Evolutionary conservation across 331 rosid species (phyloP).

Genomic region (Dryas integrifolia): DNA sequence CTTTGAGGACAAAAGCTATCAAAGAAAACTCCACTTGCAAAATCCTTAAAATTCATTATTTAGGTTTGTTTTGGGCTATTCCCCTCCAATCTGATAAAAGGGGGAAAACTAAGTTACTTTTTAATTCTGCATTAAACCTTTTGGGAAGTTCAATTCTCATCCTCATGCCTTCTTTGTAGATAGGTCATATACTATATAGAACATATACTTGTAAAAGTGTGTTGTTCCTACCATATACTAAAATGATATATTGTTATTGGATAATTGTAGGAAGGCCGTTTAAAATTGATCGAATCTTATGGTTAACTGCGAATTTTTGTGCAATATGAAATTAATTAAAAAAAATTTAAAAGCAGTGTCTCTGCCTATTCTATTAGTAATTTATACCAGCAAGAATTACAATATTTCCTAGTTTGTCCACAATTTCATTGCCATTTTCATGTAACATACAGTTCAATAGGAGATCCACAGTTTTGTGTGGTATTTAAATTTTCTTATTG

Average conservation of each 20-base stretch:
- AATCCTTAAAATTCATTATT: not conserved
- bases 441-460: slow-evolving; percentile 6
- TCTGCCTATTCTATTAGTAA: not conserved
- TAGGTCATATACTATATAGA: not conserved
- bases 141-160: not conserved
- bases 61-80: not conserved
- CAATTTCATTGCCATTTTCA: not conserved
- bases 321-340: not conserved
- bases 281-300: not conserved
- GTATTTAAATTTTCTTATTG: slow-evolving; percentile 23
- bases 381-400: not conserved
- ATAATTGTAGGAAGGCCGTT: no score
- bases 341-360: not conserved
- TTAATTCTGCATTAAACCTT: not conserved
- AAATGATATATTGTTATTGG: not conserved
- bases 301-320: not conserved
- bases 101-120: not conserved
- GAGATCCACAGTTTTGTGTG: slow-evolving; percentile 11
- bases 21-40: not conserved
- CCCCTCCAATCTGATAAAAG: not conserved
- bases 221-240: not conserved
- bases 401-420: not conserved
- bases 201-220: not conserved
- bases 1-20: not conserved
- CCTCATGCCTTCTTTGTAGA: not conserved